These are phyloP conservation scores for Chrysoporthe austroafricana DNA, from an alignment of 2,329 filamentous ascomycete species.

Conservation along the genomic window DNA sequence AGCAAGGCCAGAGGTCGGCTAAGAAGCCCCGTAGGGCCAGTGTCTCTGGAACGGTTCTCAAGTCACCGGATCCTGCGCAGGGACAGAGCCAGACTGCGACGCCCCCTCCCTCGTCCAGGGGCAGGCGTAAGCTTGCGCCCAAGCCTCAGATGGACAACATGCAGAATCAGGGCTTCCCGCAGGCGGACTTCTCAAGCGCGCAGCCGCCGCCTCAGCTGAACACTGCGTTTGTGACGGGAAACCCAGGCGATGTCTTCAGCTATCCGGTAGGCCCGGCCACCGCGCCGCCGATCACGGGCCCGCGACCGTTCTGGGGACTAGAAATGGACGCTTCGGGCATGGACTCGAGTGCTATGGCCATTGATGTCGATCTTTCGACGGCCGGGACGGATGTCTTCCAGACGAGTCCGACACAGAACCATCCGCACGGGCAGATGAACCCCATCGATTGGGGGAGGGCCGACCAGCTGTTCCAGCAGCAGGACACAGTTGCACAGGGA, in stretches of 20 bases:
- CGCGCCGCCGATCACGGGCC: conserved; percentile 48
- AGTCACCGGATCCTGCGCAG: conserved; percentile 38
- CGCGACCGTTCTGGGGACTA: conserved; percentile 62
- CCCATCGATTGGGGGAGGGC: conserved; percentile 62
- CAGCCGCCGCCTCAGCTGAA: conserved; percentile 54
- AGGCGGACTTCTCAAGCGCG: conserved; percentile 55
- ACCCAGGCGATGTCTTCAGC: conserved; percentile 59
- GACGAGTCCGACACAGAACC: conserved; percentile 32
- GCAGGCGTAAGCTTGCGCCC: conserved; percentile 57
- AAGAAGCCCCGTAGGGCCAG: conserved; percentile 53
- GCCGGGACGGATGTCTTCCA: conserved; percentile 51
- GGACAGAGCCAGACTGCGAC: conserved; percentile 53
- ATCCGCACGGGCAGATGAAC: conserved; percentile 50
- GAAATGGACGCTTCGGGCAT: conserved; percentile 63
- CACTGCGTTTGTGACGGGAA: conserved; percentile 44
- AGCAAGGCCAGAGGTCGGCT: conserved; percentile 37
- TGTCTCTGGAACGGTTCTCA: conserved; percentile 32
- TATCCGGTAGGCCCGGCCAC: conserved; percentile 61
- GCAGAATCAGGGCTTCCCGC: conserved; percentile 60
- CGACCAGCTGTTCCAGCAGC: conserved; percentile 59
- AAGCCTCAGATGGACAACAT: conserved; percentile 52
- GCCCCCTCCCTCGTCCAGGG: conserved; percentile 63
- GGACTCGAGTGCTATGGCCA: conserved; percentile 34
- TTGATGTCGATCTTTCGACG: conserved; percentile 48
- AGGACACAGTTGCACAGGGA: conserved; percentile 39